These are phyloP conservation scores for Shiraia sp. DNA, from an alignment of 2,329 filamentous ascomycete species.

Conservation along the genomic window DNA sequence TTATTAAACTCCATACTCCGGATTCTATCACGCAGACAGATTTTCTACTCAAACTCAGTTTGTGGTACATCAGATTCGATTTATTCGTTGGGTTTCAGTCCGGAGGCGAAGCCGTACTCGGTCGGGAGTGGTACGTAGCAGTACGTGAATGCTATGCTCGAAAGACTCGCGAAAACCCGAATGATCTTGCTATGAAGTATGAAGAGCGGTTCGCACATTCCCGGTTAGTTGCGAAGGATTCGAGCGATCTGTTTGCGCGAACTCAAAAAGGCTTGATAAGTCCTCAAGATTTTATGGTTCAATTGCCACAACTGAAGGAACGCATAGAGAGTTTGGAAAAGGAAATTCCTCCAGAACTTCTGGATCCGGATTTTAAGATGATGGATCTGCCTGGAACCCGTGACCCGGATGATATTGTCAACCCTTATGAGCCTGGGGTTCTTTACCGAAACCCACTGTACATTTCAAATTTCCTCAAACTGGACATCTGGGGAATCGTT, in stretches of 20 bases:
- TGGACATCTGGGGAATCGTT: slow-evolving; percentile 78
- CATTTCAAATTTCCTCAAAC: slow-evolving; percentile 71
- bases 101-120: slow-evolving; percentile 72
- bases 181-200: slow-evolving; percentile 67
- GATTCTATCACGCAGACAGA: slow-evolving; percentile 72
- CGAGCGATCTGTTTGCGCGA: slow-evolving; percentile 75
- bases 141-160: slow-evolving; percentile 66
- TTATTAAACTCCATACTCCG: slow-evolving; percentile 77
- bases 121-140: slow-evolving; percentile 75
- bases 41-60: slow-evolving; percentile 71
- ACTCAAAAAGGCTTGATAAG: slow-evolving; percentile 67
- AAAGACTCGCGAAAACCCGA: slow-evolving; percentile 63
- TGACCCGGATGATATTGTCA: slow-evolving; percentile 68
- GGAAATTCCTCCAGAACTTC: slow-evolving; percentile 64
- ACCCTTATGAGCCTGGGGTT: slow-evolving; percentile 72
- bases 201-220: slow-evolving; percentile 68
- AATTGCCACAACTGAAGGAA: slow-evolving; percentile 56
- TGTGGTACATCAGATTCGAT: slow-evolving; percentile 93
- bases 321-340: slow-evolving; percentile 48
- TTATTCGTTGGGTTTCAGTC: slow-evolving; percentile 82
- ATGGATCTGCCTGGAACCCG: slow-evolving; percentile 63
- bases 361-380: slow-evolving; percentile 65
- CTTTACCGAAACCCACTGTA: slow-evolving; percentile 70
- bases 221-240: slow-evolving; percentile 76
- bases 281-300: slow-evolving; percentile 65